Conservation (phyloP, 2,329 filamentous ascomycete genomes). For the Helotiales sp. region DNA sequence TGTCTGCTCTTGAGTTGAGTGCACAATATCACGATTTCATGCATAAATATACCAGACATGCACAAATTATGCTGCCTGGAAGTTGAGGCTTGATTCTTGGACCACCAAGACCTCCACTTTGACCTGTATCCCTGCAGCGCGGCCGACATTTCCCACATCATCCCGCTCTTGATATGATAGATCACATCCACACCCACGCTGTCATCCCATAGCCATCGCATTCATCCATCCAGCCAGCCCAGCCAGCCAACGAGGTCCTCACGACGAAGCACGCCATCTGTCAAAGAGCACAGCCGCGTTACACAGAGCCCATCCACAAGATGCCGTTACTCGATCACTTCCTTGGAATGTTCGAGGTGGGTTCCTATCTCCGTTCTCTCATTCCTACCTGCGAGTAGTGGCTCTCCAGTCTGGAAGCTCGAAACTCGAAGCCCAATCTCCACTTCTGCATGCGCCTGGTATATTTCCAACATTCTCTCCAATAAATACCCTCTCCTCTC, state of each 20-base stretch:
- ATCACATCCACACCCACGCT: not conserved
- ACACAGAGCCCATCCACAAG: slow-evolving; percentile 2
- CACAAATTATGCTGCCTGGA: not conserved
- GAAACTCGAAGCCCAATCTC: not conserved
- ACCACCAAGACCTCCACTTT: not conserved
- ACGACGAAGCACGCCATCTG: not conserved
- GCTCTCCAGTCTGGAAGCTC: not conserved
- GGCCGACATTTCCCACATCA: not conserved
- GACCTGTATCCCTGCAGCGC: not conserved
- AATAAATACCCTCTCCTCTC: slow-evolving; percentile 3
- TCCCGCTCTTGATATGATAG: not conserved
- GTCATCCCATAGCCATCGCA: not conserved
- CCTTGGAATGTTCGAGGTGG: slow-evolving; percentile 38
- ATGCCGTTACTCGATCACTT: not conserved
- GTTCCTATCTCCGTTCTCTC: slow-evolving; percentile 6
- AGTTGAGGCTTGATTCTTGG: not conserved
- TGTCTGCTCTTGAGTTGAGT: not conserved
- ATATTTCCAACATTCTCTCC: not conserved
- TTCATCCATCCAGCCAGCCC: not conserved
- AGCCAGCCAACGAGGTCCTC: not conserved
- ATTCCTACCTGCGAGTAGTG: not conserved
- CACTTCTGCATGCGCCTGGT: not conserved
- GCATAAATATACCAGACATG: not conserved
- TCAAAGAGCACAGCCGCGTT: not conserved
- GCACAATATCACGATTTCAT: slow-evolving; percentile 9